Conservation (phyloP, 768 basidiomycete species). For the Sporobolomyces roseus region DNA sequence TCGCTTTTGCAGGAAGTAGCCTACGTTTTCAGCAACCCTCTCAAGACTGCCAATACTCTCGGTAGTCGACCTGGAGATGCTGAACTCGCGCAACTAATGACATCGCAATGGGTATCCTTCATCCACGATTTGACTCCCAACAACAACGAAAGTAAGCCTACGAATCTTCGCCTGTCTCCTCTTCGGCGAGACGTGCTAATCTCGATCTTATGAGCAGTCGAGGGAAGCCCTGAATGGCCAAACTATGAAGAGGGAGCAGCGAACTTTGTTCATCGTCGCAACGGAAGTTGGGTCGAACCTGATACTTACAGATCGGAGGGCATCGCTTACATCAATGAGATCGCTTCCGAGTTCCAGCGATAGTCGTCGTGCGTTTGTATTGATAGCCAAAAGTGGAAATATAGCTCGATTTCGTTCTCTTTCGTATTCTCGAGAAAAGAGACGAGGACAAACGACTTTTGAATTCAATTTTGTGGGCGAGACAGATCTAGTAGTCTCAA, state of each 20-base stretch:
- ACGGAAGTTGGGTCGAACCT: slow-evolving; percentile 14
- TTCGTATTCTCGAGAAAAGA: not conserved
- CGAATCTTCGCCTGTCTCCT: too few relatives aligned
- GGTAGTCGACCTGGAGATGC: slow-evolving; percentile 30
- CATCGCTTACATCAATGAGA: slow-evolving; percentile 11
- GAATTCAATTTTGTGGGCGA: not conserved
- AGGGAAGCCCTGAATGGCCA: slow-evolving; percentile 27
- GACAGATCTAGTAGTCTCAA: not conserved
- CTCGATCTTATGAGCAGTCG: slow-evolving; percentile 10
- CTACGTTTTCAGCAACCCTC: slow-evolving; percentile 26
- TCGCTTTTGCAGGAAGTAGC: slow-evolving; percentile 16
- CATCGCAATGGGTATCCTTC: slow-evolving; percentile 33
- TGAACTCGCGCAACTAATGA: slow-evolving; percentile 29
- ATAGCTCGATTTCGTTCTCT: not conserved
- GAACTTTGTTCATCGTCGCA: slow-evolving; percentile 25
- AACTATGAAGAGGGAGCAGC: slow-evolving; percentile 10
- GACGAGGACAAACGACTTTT: not conserved
- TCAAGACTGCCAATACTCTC: slow-evolving; percentile 27
- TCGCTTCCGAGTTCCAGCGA: slow-evolving; percentile 2
- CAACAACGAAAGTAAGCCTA: slow-evolving; percentile 20
- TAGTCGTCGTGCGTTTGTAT: not conserved
- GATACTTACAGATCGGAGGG: slow-evolving; percentile 23
- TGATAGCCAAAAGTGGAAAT: not conserved
- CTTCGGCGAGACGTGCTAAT: not conserved
- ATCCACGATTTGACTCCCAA: slow-evolving; percentile 34